Conservation (phyloP, 352 stramenopile species). For the Globisporangium radiosum region DNA sequence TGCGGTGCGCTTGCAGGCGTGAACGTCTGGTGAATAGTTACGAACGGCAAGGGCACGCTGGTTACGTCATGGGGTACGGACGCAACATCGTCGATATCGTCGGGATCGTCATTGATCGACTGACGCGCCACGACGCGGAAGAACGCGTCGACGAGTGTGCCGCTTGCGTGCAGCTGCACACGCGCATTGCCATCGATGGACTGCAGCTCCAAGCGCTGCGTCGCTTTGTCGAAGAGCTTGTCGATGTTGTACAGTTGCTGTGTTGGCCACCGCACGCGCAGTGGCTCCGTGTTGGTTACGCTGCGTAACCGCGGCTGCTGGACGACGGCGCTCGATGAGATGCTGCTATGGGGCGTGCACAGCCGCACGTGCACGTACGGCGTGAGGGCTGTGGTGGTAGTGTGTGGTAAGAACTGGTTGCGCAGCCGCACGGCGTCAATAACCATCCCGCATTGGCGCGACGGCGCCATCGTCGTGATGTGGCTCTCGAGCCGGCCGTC, state of each 20-base stretch:
- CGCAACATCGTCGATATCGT: neutral
- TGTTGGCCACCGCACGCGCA: slow-evolving; percentile 29
- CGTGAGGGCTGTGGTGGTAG: slow-evolving; percentile 1
- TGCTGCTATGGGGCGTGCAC: neutral
- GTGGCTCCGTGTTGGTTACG: neutral
- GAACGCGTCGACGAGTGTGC: slow-evolving; percentile 29
- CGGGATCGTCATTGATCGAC: slow-evolving; percentile 1
- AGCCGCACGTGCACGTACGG: slow-evolving; percentile 37
- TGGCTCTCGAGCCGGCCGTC: slow-evolving; percentile 43
- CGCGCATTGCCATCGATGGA: slow-evolving; percentile 60
- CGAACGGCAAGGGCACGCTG: slow-evolving; percentile 9
- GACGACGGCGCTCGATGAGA: neutral
- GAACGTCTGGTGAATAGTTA: slow-evolving; percentile 41
- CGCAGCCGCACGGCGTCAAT: slow-evolving; percentile 35
- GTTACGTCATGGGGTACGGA: no score
- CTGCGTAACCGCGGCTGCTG: neutral
- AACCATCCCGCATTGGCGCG: slow-evolving; percentile 36
- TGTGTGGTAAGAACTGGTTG: slow-evolving; percentile 38
- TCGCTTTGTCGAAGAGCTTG: slow-evolving; percentile 21
- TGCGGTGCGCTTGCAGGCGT: slow-evolving; percentile 18
- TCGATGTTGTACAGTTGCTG: slow-evolving; percentile 16
- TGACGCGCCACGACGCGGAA: slow-evolving; percentile 30
- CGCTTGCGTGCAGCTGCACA: slow-evolving; percentile 28
- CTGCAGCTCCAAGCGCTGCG: slow-evolving; percentile 43
- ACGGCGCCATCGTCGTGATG: slow-evolving; percentile 48